Evolutionary conservation across 768 basidiomycete genomes (phyloP).

Genomic region (Trametes punicea): DNA sequence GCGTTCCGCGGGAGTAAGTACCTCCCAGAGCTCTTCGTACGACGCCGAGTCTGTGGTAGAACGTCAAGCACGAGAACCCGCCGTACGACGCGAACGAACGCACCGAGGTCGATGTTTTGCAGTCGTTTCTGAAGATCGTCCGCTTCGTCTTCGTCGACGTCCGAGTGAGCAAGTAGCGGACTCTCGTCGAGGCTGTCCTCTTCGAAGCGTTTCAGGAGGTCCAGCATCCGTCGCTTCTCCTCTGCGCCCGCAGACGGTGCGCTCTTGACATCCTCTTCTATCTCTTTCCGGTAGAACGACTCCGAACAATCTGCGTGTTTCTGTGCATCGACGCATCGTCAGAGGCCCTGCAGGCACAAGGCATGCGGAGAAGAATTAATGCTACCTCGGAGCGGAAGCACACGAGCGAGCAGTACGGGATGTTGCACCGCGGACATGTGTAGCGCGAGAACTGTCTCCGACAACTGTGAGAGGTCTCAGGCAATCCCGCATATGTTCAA

Average conservation of each 20-base stretch:
- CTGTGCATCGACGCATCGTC: constrained; percentile 30
- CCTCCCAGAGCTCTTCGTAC: constrained; percentile 55
- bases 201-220: constrained; percentile 69
- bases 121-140: constrained; percentile 51
- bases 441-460: constrained; percentile 74
- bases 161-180: constrained; percentile 28
- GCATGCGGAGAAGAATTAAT: too few species aligned
- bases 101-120: constrained; percentile 60
- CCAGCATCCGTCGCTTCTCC: constrained; percentile 66
- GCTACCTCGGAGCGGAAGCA: constrained; percentile 79
- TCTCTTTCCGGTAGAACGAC: constrained; percentile 72
- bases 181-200: constrained; percentile 46
- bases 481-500: background rate
- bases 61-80: background rate
- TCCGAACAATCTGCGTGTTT: constrained; percentile 76
- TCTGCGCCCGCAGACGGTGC: constrained; percentile 51
- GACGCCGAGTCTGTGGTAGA: constrained; percentile 47
- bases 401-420: constrained; percentile 72
- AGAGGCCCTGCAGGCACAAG: constrained; percentile 18
- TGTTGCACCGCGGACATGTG: constrained; percentile 78
- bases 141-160: constrained; percentile 38
- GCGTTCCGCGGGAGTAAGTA: constrained; percentile 58
- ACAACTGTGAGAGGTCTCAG: constrained; percentile 47
- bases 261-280: constrained; percentile 59
- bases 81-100: constrained; percentile 14